A percentile compares a stretch with the other conserved stretches of the same genome.
These are phyloP conservation scores for Arachis stenosperma DNA, from an alignment of 306 rosid genomes.

Conservation along the genomic window DNA sequence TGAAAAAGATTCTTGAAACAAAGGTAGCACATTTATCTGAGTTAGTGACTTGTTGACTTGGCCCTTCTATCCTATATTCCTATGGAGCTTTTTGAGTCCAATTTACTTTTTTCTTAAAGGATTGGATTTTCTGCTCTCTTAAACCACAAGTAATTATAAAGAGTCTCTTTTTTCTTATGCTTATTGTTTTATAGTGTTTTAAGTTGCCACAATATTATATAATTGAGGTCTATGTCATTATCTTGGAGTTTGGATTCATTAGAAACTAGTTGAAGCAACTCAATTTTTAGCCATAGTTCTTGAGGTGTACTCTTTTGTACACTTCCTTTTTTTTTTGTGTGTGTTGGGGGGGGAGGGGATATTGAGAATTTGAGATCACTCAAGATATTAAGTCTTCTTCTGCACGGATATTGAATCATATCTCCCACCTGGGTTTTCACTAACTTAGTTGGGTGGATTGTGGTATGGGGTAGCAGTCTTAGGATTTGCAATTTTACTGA, in stretches of 20 bases:
- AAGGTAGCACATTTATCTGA: conserved; percentile 38
- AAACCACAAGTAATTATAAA: background rate
- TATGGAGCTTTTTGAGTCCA: background rate
- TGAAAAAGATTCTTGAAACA: conserved; percentile 37
- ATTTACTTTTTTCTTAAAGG: background rate
- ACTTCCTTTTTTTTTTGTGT: too few species aligned
- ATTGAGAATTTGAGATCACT: too few species aligned
- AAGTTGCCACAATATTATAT: background rate
- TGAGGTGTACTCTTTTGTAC: background rate
- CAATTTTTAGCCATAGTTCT: background rate
- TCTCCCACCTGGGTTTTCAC: too few species aligned
- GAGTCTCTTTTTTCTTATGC: background rate
- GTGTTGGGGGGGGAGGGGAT: too few species aligned
- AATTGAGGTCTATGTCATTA: background rate
- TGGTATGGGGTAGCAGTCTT: conserved; percentile 9
- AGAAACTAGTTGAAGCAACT: too few species aligned
- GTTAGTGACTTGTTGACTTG: conserved; percentile 14
- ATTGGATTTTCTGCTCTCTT: background rate
- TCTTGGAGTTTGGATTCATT: background rate
- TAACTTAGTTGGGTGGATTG: background rate
- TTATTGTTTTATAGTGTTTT: background rate
- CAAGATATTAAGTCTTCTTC: too few species aligned
- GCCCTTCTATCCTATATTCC: conserved; percentile 1
- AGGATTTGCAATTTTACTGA: background rate
- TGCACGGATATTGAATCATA: too few species aligned